Evolutionary conservation across 257 asterid genomes (phyloP), one percentile per base, ranked within the genome.

Genomic region (Solanum bulbocastanum): DNA sequence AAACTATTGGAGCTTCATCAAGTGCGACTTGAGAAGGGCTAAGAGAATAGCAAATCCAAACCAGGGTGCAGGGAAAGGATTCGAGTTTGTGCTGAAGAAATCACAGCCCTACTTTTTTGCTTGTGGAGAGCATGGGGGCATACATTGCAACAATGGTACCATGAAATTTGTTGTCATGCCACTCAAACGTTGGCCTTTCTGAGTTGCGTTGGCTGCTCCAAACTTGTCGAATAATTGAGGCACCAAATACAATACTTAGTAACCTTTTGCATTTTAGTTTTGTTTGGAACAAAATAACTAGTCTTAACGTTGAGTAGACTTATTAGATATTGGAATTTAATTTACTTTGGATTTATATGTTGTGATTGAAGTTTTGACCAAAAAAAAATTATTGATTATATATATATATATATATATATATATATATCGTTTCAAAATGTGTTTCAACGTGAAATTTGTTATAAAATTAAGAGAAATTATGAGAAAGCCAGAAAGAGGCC

Each of bases 141-240:
- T 89, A 32, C 98, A 96, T 84, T 96, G 99, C 93, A 90, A 85
- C 15, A 88, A 23, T 35, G 99, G 99, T n/a, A 91, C 91, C 49
- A 94, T 96, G 99, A 96, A 95, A 56, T 96, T 96, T 20, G 86
- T 92, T 0, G 92, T 94, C 14, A 93, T 92, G 94, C 98, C 99
- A 1, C 74, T 92, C 49, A 86, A 91, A 78, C 97, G 88, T 44
- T 88, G 93, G 95, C 35, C 82, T 49, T 88, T 4, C 30, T 46
- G 4, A 81, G 36, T 27, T 42, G 2, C 7, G 32, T 5, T 36
- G 8, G 0, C 20, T 46, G n/a, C n/a, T n/a, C n/a, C n/a, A n/a
- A n/a, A n/a, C n/a, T n/a, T n/a, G n/a, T n/a, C n/a, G n/a, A n/a
- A n/a, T n/a, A n/a, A n/a, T 10, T 44, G 6, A 0, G 22, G 5